phyloP scores from a whole-genome alignment of 2,329 filamentous ascomycete genomes.

The Didymella arachidicola region DNA sequence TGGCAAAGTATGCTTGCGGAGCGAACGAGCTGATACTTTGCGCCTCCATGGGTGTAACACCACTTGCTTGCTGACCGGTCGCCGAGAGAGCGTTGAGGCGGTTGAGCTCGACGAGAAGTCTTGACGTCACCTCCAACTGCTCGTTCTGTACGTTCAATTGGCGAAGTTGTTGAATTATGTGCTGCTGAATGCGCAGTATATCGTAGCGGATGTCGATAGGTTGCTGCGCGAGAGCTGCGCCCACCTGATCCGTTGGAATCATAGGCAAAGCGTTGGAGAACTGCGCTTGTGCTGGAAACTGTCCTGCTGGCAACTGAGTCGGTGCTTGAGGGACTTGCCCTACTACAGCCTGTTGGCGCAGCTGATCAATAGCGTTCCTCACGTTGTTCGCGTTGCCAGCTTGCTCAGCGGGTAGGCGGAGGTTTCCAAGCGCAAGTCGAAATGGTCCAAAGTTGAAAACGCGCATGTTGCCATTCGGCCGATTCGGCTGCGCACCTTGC shows the following conservation, averaged over 20 bases:
- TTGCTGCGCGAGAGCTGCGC: slow-evolving; percentile 37
- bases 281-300: slow-evolving; percentile 18
- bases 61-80: slow-evolving; percentile 37
- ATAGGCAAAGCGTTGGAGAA: slow-evolving; percentile 13
- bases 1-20: slow-evolving; percentile 46
- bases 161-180: slow-evolving; percentile 48
- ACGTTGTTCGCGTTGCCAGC: slow-evolving; percentile 36
- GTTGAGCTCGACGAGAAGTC: slow-evolving; percentile 44
- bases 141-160: slow-evolving; percentile 45
- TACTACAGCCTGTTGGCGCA: slow-evolving; percentile 34
- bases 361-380: slow-evolving; percentile 34
- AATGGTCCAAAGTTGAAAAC: slow-evolving; percentile 50
- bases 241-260: slow-evolving; percentile 25
- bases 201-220: slow-evolving; percentile 47
- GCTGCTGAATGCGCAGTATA: slow-evolving; percentile 48
- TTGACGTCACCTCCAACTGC: slow-evolving; percentile 46
- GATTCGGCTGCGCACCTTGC: slow-evolving; percentile 30
- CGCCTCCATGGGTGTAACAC: slow-evolving; percentile 36
- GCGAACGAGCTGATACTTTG: slow-evolving; percentile 28
- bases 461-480: slow-evolving; percentile 43
- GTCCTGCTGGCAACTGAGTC: slow-evolving; percentile 28
- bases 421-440: slow-evolving; percentile 45
- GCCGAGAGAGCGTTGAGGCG: slow-evolving; percentile 26
- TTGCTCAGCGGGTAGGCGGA: slow-evolving; percentile 41
- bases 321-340: slow-evolving; percentile 36